Base-by-base conservation (phyloP, 208 protist genomes). In the Trypanosoma scelopori region DNA sequence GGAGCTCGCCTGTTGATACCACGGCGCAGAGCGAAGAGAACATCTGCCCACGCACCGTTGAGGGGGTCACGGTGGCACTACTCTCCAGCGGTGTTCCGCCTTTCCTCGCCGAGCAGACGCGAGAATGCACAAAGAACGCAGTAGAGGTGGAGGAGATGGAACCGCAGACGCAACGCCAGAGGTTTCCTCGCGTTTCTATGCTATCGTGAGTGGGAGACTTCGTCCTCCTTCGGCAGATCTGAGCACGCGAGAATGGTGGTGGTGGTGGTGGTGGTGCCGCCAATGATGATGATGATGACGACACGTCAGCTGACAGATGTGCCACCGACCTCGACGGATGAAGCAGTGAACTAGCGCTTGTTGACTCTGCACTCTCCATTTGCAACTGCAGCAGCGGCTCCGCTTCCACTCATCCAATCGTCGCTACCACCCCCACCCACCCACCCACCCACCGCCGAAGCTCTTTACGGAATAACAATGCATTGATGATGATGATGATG, bases 11-110 rank as follows among this genome's bases (percentile, higher is more conserved):
- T 18, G 83, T 82, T n/a, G 53, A 64, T 46, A 86, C 62, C 18
- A 77, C 60, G 9, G 72, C 48, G 28, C 65, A 51, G 13, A 89
- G 65, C 5, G 68, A 76, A 27, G 56, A 55, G 37, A 69, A 53
- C 83, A 89, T 86, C 18, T 64, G 62, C 37, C 53, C 50, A 47
- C 74, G 75, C 16, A 80, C 58, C n/a, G 51, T 65, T 39, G 59
- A 52, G 48, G 32, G 2, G 5, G 9, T 35, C 9, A 27, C 39
- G 28, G 16, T 43, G 15, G 2, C 6, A 47, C 1, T 20, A 11
- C 23, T 35, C 32, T 57, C 23, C 5, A 22, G 11, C 22, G n/a
- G 22, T 13, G 48, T 13, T 4, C 11, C 48, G n/a, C 51, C 30
- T 42, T 23, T 30, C 28, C 28, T 52, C 16, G 35, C 7, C 1